Conservation (phyloP, 2,329 filamentous ascomycete species). For the Fusarium nematophilum region DNA sequence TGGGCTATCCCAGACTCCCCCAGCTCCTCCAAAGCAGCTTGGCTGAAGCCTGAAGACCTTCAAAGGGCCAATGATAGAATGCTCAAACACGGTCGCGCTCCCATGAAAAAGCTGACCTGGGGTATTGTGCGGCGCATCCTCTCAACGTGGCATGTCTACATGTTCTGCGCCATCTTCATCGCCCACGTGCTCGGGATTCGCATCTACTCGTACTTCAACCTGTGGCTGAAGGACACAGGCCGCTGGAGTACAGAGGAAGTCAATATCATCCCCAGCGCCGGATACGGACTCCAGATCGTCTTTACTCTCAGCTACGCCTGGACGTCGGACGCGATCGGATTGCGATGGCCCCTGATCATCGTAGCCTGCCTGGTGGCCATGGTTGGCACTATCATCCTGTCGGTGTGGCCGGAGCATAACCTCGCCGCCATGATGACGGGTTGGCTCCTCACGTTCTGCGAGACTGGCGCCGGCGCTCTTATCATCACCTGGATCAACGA, state of each 20-base stretch:
- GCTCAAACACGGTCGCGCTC: conserved; percentile 45
- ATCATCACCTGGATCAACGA: conserved; percentile 62
- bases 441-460: conserved; percentile 51
- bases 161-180: conserved; percentile 50
- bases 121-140: conserved; percentile 44
- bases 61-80: conserved; percentile 46
- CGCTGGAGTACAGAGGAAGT: conserved; percentile 55
- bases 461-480: conserved; percentile 49
- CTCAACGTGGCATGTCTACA: conserved; percentile 45
- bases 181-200: conserved; percentile 49
- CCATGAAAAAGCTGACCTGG: conserved; percentile 47
- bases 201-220: conserved; percentile 50
- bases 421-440: conserved; percentile 50
- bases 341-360: conserved; percentile 64
- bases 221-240: conserved; percentile 47
- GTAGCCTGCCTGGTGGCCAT: conserved; percentile 56
- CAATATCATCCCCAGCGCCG: conserved; percentile 61
- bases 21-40: conserved; percentile 37
- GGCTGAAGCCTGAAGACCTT: conserved; percentile 43
- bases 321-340: conserved; percentile 64
- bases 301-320: conserved; percentile 66
- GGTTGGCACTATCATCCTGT: conserved; percentile 49
- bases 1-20: conserved; percentile 50
- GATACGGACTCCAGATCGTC: conserved; percentile 52
- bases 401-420: conserved; percentile 49